Base-by-base conservation (phyloP, 2,329 filamentous ascomycete species). In the Penicillium sp. region DNA sequence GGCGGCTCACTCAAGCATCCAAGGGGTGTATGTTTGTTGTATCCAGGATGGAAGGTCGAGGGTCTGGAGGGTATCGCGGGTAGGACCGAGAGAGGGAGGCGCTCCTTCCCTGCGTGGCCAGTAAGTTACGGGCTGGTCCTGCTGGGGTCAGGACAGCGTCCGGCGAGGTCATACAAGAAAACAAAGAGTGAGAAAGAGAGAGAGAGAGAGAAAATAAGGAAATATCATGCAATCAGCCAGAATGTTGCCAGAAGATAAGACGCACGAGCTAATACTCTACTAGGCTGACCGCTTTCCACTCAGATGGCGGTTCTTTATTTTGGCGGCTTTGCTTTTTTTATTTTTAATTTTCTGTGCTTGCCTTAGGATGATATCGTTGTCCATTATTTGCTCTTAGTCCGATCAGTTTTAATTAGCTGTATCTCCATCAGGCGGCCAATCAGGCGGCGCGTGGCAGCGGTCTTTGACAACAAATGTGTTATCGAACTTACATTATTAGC, bases 231-330 rank as follows among this genome's bases (percentile, higher is more conserved):
- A 42, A 42, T 16, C 38, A 40, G 33, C 49, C 49, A 52, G 53
- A 38, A 30, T 20, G 28, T 18, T 54, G 47, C 47, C 40, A 57
- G 57, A 35, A 24, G 59, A 47, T 42, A 49, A 57, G 55, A 53
- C 43, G 30, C 43, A 9, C 18, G 18, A 33, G 26, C 48, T 45
- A 42, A 21, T n/a, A 24, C 7, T 49, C 23, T n/a, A 4, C 28
- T 45, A n/a, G 38, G 18, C 40, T 52, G 49, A 52, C 49, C 40
- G 55, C 40, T 30, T 52, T 51, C 49, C 26, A 65, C 61, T 62
- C 58, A 62, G 56, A 2, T 12, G 14, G 33, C n/a, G 23, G 12
- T 47, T 53, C 28, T 52, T 45, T 52, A 43, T 43, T 43, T 43
- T 38, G 8, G 33, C 33, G 33, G 11, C 33, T 11, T 43, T 43